Base-by-base conservation (phyloP, 331 rosid species). In the Spiraea crenata region DNA sequence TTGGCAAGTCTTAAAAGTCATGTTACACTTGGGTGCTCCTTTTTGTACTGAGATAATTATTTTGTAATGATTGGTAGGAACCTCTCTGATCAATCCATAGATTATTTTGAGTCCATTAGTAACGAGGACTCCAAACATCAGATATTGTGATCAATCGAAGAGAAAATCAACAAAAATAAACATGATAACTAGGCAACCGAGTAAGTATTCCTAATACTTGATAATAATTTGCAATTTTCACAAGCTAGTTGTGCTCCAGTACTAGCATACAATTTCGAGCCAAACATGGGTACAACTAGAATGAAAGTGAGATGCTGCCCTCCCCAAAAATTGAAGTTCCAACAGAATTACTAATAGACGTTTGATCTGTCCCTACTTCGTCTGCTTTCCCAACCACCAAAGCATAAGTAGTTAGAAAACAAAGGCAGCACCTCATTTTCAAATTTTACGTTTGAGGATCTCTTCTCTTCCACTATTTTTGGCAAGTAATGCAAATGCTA, bases 401-500 rank as follows among this genome's bases (percentile, higher is more conserved):
- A 17, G 51, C 40, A 5, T 39, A 47, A 14, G 57, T 52, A 11
- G 62, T 68, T 39, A 37, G 47, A 38, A 17, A 52, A 68, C 63
- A 68, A n/a, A 68, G 6, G 73, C 41, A 37, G 45, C 60, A 52
- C 40, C 31, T 25, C 73, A 10, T 54, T 7, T 67, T 50, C 60
- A n/a, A 20, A 38, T 67, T 67, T 67, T 59, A 67, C 60, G 47
- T 57, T 15, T 31, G 70, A 47, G 16, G 38, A 39, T n/a, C 52
- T 14, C 52, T 3, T n/a, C 52, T 14, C 52, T 3, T 16, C 19
- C 6, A n/a, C 37, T 12, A 57, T 62, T 62, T 48, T 12, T 16
- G 48, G 48, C 14, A 45, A 12, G 1, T 19, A 51, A 40, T 61
- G 35, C 16, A 61, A 39, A 39, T n/a, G 12, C 5, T 16, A 9